Percentiles rank a stretch among this genome's conserved stretches.
These are phyloP conservation scores for Triticum urartu DNA, from an alignment of 176 grass and related monocot genomes.

Conservation along the genomic window DNA sequence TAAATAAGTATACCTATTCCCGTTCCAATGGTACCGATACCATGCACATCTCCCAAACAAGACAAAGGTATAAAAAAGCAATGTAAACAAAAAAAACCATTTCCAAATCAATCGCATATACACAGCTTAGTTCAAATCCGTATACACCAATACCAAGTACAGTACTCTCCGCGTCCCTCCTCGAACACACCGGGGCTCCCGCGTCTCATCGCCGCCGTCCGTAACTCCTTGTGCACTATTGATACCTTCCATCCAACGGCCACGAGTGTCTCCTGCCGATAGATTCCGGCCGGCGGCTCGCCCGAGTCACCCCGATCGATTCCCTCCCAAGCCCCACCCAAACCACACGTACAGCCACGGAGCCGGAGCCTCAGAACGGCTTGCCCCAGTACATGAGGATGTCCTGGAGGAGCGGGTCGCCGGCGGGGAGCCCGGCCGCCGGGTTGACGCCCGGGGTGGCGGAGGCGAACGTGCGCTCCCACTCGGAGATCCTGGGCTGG, in stretches of 20 bases:
- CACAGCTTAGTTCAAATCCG: constrained; percentile 14
- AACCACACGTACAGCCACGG: neutral
- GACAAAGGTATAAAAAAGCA: neutral
- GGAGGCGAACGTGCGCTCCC: constrained; percentile 47
- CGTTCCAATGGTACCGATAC: neutral
- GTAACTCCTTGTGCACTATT: neutral
- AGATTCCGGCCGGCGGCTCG: constrained; percentile 19
- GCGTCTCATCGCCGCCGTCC: constrained; percentile 20
- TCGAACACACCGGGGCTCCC: neutral
- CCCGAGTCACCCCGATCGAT: neutral
- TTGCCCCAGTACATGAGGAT: constrained; percentile 67
- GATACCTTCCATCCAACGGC: constrained; percentile 4
- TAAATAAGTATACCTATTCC: too few relatives aligned
- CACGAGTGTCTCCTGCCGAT: neutral
- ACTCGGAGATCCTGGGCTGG: constrained; percentile 53
- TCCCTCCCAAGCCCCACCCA: neutral
- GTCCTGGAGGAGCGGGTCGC: constrained; percentile 56
- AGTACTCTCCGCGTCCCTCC: neutral
- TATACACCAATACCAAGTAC: neutral
- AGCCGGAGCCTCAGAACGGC: constrained; percentile 33
- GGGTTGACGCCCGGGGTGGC: constrained; percentile 4
- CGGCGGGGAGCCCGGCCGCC: neutral
- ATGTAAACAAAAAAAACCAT: neutral
- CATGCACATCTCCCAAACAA: neutral
- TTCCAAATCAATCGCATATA: constrained; percentile 16